Evolutionary conservation across 2,329 filamentous ascomycete species (phyloP).

Genomic region (Xylaria arbuscula): DNA sequence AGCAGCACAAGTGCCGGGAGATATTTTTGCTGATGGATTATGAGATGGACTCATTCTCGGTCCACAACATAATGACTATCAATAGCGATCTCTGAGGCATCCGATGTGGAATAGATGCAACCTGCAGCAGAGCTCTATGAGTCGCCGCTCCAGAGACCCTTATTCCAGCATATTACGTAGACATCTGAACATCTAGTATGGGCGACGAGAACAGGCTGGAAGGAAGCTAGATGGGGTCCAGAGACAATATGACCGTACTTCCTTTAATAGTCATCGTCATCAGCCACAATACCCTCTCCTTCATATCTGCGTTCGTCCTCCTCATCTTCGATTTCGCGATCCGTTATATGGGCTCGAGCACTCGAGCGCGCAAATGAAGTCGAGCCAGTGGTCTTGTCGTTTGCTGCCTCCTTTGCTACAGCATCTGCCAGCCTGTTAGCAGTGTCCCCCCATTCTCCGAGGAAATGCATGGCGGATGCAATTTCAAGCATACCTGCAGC

Average conservation of each 20-base stretch:
- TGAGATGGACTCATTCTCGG: neutral
- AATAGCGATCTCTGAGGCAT: neutral
- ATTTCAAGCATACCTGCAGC: conserved; percentile 66
- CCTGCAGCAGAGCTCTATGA: conserved; percentile 3
- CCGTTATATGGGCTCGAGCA: conserved; percentile 39
- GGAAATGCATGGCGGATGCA: neutral
- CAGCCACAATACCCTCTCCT: conserved; percentile 63
- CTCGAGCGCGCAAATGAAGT: conserved; percentile 36
- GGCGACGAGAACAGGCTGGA: conserved; percentile 90
- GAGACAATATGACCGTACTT: conserved; percentile 82
- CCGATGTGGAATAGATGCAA: neutral
- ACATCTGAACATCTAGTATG: conserved; percentile 74
- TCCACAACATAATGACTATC: neutral
- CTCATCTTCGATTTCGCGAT: conserved; percentile 58
- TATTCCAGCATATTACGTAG: conserved; percentile 16
- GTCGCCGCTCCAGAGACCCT: neutral
- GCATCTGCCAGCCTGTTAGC: conserved; percentile 54
- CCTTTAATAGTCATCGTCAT: conserved; percentile 67
- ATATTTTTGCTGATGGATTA: conserved; percentile 2
- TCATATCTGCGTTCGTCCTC: conserved; percentile 64
- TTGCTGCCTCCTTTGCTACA: conserved; percentile 59
- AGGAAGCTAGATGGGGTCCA: conserved; percentile 73
- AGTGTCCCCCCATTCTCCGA: conserved; percentile 14
- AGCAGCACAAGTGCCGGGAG: conserved; percentile 3
- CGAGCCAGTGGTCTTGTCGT: conserved; percentile 35